phyloP scores from a whole-genome alignment of 164 flowering plant species.

The Aristolochia californica region DNA sequence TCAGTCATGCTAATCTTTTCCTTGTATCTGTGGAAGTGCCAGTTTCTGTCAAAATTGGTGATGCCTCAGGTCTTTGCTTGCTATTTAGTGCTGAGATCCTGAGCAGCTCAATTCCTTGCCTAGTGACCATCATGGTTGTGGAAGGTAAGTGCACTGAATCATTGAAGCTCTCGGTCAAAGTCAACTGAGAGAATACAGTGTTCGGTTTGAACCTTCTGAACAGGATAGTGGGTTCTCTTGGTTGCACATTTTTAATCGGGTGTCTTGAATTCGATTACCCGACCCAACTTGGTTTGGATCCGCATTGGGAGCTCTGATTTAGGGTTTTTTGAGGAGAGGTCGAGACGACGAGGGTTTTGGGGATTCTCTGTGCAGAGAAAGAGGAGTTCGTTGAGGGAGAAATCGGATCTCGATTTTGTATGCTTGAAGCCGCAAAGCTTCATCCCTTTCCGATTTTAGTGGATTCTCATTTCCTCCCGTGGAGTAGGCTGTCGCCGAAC shows the following conservation, averaged over 20 bases:
- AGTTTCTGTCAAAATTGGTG: conserved; percentile 48
- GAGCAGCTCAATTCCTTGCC: conserved; percentile 64
- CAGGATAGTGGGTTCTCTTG: conserved; percentile 50
- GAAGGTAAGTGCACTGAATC: conserved; percentile 80
- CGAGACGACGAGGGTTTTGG: no score
- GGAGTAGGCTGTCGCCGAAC: no score
- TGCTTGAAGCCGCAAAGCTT: no score
- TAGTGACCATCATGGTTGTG: conserved; percentile 38
- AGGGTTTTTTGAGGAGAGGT: no score
- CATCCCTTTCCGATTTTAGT: no score
- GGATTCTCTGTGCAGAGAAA: no score
- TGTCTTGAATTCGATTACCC: no score
- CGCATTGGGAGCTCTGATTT: no score
- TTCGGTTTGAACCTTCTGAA: conserved; percentile 87
- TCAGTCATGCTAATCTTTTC: conserved; percentile 57
- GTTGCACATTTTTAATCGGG: neutral
- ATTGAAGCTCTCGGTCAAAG: conserved; percentile 44
- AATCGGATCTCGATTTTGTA: no score
- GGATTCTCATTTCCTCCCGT: no score
- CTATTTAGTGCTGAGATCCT: conserved; percentile 76
- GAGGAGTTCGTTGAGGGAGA: no score
- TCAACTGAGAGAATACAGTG: conserved; percentile 89
- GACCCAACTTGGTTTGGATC: no score
- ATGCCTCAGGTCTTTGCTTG: conserved; percentile 72
- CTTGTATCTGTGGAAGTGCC: conserved; percentile 83